Base-by-base conservation (phyloP, 1,139 yeast species). In the Diutina scorzettiae region DNA sequence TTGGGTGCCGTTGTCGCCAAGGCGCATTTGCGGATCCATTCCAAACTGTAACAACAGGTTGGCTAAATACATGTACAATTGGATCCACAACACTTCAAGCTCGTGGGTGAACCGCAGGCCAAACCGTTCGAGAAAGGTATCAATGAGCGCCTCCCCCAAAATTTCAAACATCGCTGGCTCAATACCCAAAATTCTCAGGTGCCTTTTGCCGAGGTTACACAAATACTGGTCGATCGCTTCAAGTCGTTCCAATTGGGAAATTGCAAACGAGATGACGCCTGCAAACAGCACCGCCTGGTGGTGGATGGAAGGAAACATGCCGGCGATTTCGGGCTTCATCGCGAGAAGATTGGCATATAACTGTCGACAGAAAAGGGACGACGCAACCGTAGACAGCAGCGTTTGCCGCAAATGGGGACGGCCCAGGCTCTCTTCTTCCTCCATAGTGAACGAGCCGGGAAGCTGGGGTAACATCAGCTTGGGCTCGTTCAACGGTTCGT, bases 211-310 rank as follows among this genome's bases (percentile, higher is more conserved):
- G 49, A 84, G 62, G 41, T 73, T 72, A 42, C 65, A 66, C 42
- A 84, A 62, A 47, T 78, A 79, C 40, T 72, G 81, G 51, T 81
- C 79, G 51, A 83, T 63, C 29, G 50, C 51, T 18, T 56, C 43
- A 48, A 66, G 56, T 50, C 64, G 61, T 46, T 63, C 73, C 47
- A 64, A 56, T 48, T 65, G 69, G 20, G 69, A 59, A 43, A 80
- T 70, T 5, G 82, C 79, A 42, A 76, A 65, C n/a, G 80, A 67
- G 54, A 81, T 56, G n/a, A 80, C 85, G 3, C 91, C 91, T 1
- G 93, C 87, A 64, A 84, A 81, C 17, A 89, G 74, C 7, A 77
- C 75, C 0, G 93, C 87, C 59, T 81, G 86, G 49, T 78, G 81
- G 49, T 71, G 73, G 48, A 79, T 72, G 14, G 79, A 72, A 0